Base-by-base conservation (phyloP, 495 filamentous ascomycete genomes). In the Parathielavia hyrcaniae region DNA sequence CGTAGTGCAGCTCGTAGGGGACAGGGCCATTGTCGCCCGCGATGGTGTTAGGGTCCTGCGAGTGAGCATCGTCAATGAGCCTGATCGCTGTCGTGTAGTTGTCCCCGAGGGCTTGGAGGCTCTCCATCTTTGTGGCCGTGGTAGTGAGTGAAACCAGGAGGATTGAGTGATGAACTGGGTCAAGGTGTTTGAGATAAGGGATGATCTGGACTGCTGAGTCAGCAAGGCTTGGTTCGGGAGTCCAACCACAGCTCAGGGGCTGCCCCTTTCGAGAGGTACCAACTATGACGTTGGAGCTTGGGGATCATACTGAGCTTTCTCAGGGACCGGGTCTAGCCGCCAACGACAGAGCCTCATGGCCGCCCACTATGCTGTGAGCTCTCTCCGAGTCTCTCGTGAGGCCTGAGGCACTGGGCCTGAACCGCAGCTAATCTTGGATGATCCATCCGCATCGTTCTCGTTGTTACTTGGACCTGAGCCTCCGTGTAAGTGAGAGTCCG, bases 1-100 rank as follows among this genome's bases (percentile, higher is more conserved):
- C 87, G 66, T 92, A 91, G 75, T 87, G 81, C 2, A 91, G 82
- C 72, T 93, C 89, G 69, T 86, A 89, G 32, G 89, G 86, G 14
- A 81, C 53, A 10, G 58, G 45, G 39, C 55, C 64, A 13, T 50
- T 38, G 26, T 66, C 57, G 43, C 73, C 71, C 40, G 77, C 62
- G 48, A 64, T 54, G 41, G 71, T 69, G 49, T 64, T 74, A 1
- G 89, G 88, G 70, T 93, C 89, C 58, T 78, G 69, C 57, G 79
- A 69, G 73, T 93, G 89, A 11, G 86, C 88, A 53, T 75, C 78
- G 74, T 91, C 87, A 71, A 93, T 90, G 47, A 79, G 72, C 38
- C 71, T 61, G 50, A 89, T 73, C 54, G 86, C 85, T 4, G 60
- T 56, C 16, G 48, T 57, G 34, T 68, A 74, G 52, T 69, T 68